phyloP scores from a whole-genome alignment of 148 eudicot species.

The Vaccinium macrocarpon region DNA sequence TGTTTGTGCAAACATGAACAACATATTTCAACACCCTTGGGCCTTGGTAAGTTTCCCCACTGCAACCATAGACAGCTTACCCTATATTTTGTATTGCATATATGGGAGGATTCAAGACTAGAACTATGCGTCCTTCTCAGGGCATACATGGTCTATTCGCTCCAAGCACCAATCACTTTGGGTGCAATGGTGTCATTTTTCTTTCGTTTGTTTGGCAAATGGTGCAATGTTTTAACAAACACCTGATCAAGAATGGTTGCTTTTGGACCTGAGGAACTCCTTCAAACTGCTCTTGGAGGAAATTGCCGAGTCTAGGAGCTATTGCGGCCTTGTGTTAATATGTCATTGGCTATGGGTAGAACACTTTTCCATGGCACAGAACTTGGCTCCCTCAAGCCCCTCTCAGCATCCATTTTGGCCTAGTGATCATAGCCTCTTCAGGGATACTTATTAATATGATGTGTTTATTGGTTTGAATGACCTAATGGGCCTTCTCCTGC shows the following conservation, averaged over 20 bases:
- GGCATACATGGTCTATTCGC: background rate
- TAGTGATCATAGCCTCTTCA: background rate
- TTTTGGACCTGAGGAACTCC: background rate
- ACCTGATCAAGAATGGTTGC: background rate
- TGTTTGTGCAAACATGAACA: too few species aligned
- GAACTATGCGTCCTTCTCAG: background rate
- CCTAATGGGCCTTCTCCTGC: background rate
- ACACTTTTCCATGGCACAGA: background rate
- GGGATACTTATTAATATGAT: background rate
- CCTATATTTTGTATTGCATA: too few species aligned
- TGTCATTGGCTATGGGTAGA: background rate
- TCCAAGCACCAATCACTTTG: background rate
- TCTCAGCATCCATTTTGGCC: background rate
- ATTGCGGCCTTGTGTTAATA: background rate
- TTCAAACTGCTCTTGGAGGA: slow-evolving; percentile 3
- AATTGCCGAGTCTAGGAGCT: background rate
- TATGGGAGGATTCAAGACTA: background rate
- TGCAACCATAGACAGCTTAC: too few species aligned
- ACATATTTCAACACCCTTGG: too few species aligned
- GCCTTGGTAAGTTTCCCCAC: too few species aligned
- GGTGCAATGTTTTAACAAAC: background rate
- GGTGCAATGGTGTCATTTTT: background rate
- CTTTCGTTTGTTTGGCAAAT: too few species aligned
- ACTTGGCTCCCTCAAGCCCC: background rate
- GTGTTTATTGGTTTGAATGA: background rate